Evolutionary conservation across 2,329 filamentous ascomycete genomes (phyloP), one percentile per base, ranked within the genome.

Genomic region (Diaporthe citrichinensis): DNA sequence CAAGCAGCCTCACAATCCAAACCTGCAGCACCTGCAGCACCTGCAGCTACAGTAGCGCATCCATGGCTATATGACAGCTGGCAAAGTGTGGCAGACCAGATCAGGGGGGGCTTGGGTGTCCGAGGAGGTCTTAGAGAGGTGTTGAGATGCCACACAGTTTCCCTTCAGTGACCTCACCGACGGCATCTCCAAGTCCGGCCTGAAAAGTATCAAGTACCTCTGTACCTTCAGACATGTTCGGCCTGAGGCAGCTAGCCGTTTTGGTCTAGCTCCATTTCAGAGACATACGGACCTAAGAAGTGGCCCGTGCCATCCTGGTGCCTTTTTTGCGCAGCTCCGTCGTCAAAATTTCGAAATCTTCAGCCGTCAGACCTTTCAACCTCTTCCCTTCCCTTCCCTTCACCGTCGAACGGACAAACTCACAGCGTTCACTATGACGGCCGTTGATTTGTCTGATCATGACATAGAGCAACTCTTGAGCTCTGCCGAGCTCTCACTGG

Each of bases 391-490:
- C 53, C n/a, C 28, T 34, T 34, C 44, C 17, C 20, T n/a, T 44
- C 58, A 51, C 46, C 67, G 68, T 76, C 69, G 62, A 53, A 58
- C 67, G 62, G 72, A 65, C 53, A 71, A 74, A 46, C 67, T 59
- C 71, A 77, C 65, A 25, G 34, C 65, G 49, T 58, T 49, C 41
- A 75, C 8, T 44, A 77, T 77, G 76, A 55, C 69, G 57, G 62
- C 61, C 10, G 34, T 53, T 34, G 62, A 71, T 31, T 41, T 77
- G 25, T 71, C 73, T 6, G 76, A 77, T 31, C 46, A 72, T 51
- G 61, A 77, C 20, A 75, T 77, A 25, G 76, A 77, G 28, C 73
- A 62, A 31, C 73, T 77, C 8, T 7, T 77, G 51, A 75, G 39
- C 10, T 71, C 69, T 53, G 75, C 75, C 36, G 73, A 75, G 57